Conservation (phyloP, 163 green algal species). For the Prototheca cutis region DNA sequence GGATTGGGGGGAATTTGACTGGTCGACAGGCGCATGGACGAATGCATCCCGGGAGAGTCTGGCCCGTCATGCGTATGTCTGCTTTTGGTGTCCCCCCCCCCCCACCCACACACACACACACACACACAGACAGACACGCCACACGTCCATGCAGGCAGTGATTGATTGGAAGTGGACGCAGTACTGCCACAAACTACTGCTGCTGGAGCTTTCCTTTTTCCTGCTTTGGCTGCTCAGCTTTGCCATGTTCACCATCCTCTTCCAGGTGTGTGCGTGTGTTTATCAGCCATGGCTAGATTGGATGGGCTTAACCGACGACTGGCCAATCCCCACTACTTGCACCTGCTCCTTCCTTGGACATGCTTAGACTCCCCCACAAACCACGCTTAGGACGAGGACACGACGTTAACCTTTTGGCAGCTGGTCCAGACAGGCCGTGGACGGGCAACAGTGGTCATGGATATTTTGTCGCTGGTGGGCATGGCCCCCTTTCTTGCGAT, state of each 20-base stretch:
- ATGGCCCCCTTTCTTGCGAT: constrained; percentile 64
- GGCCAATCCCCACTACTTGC: too few relatives aligned
- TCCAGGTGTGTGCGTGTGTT: constrained; percentile 10
- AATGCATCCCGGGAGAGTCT: too few relatives aligned
- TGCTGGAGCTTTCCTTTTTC: constrained; percentile 15
- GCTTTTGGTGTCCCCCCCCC: too few relatives aligned
- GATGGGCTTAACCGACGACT: too few relatives aligned
- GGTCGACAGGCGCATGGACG: too few relatives aligned
- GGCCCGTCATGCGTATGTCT: too few relatives aligned
- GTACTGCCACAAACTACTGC: constrained; percentile 12
- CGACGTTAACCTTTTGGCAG: constrained; percentile 37
- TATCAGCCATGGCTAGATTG: too few relatives aligned
- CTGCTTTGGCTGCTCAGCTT: constrained; percentile 8
- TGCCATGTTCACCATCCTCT: constrained; percentile 13
- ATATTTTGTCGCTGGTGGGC: constrained; percentile 27
- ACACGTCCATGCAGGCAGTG: constrained; percentile 10
- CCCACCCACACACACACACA: background rate
- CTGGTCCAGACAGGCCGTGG: constrained; percentile 24
- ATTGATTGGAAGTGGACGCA: constrained; percentile 18
- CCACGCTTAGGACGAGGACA: constrained; percentile 46
- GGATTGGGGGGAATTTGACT: too few relatives aligned
- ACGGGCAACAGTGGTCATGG: constrained; percentile 21
- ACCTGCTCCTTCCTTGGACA: too few relatives aligned
- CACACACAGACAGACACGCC: too few relatives aligned
- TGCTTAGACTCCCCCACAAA: background rate